phyloP scores from a whole-genome alignment of 257 asterid species.

The Fraxinus anomala region DNA sequence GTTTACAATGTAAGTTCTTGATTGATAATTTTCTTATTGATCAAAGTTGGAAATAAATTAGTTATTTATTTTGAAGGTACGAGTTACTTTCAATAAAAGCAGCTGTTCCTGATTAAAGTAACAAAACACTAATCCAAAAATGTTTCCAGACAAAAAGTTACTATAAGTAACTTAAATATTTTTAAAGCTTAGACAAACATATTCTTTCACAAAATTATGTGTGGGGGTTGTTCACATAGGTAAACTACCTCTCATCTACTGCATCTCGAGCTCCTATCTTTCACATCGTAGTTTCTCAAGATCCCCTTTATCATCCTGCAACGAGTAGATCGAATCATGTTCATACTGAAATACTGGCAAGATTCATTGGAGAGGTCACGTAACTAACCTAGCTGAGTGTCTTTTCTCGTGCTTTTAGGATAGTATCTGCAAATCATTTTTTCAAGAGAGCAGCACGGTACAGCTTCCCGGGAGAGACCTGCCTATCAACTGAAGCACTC shows the following conservation, averaged over 20 bases:
- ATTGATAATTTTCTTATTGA: background rate
- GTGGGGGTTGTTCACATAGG: background rate
- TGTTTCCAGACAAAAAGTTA: too few species aligned
- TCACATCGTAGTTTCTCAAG: conserved; percentile 77
- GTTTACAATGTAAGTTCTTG: background rate
- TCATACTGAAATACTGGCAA: background rate
- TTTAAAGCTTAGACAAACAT: background rate
- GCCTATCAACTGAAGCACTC: conserved; percentile 55
- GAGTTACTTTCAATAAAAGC: background rate
- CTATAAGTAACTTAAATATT: background rate
- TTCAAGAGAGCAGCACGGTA: conserved; percentile 84
- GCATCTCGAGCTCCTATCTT: conserved; percentile 83
- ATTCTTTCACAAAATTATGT: background rate
- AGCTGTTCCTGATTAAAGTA: too few species aligned
- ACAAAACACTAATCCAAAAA: background rate
- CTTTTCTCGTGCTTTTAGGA: conserved; percentile 87
- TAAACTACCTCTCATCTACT: conserved; percentile 62
- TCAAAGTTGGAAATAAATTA: background rate
- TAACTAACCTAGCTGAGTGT: conserved; percentile 62
- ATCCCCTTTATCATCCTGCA: conserved; percentile 68
- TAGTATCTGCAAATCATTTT: conserved; percentile 73
- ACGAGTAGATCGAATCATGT: conserved; percentile 6
- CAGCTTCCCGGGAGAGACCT: conserved; percentile 75
- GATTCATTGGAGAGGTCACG: background rate
- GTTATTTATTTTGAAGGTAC: background rate